Evolutionary conservation across 2,329 filamentous ascomycete species (phyloP).

Genomic region (Ilyonectria sp.): DNA sequence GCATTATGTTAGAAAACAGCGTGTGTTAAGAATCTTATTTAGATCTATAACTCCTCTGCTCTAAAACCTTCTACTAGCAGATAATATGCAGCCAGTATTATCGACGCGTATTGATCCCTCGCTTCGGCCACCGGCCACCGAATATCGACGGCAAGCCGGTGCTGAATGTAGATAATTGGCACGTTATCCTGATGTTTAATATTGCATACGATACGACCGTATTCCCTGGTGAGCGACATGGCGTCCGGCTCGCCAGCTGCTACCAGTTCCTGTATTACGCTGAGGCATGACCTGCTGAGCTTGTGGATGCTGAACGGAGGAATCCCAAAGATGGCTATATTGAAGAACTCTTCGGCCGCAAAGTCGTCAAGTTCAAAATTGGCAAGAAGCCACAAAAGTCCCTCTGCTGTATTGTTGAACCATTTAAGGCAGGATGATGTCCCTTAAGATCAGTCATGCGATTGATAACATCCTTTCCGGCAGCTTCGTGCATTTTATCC

Average conservation of each 20-base stretch:
- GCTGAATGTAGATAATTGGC: constrained; percentile 35
- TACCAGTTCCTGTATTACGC: constrained; percentile 50
- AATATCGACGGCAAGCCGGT: constrained; percentile 48
- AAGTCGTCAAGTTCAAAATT: constrained; percentile 25
- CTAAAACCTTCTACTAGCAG: too few species aligned
- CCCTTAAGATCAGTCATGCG: background rate
- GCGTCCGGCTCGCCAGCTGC: constrained; percentile 42
- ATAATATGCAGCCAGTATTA: constrained; percentile 43
- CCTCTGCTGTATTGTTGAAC: constrained; percentile 1
- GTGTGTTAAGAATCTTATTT: too few species aligned
- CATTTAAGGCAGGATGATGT: background rate
- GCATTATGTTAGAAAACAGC: too few species aligned
- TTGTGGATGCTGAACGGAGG: constrained; percentile 48
- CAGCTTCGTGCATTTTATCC: background rate
- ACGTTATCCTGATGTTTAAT: constrained; percentile 49
- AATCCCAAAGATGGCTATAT: constrained; percentile 45
- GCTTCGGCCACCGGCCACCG: constrained; percentile 39
- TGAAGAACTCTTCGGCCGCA: constrained; percentile 44
- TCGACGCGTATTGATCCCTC: constrained; percentile 39
- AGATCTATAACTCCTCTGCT: too few species aligned
- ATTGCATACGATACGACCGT: constrained; percentile 47
- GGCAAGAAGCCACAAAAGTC: constrained; percentile 18
- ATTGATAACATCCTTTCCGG: background rate
- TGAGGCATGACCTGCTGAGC: constrained; percentile 47
- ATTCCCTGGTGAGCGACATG: constrained; percentile 44